phyloP scores from a whole-genome alignment of 176 grass and related monocot species.

The Musa troglodytarum region DNA sequence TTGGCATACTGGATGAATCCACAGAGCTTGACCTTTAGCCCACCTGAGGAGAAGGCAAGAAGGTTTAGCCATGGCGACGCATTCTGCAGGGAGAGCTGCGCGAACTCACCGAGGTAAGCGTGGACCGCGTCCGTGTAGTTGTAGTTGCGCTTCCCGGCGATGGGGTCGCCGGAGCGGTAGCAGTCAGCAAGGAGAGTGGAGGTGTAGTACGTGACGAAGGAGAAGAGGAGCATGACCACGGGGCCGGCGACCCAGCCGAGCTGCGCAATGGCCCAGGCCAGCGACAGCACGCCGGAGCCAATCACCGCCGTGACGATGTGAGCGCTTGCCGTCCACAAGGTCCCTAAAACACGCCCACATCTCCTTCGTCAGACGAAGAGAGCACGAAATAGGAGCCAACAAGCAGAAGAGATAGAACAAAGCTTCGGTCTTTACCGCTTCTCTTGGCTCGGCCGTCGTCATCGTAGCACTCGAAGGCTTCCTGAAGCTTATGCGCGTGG shows the following conservation, averaged over 20 bases:
- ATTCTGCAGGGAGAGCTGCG: neutral
- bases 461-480: neutral
- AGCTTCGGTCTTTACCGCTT: neutral
- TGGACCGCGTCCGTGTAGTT: slow-evolving; percentile 75
- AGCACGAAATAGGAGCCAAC: neutral
- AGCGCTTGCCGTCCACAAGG: slow-evolving; percentile 67
- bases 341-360: slow-evolving; percentile 29
- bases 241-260: slow-evolving; percentile 81
- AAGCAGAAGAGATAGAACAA: neutral
- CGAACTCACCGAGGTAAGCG: slow-evolving; percentile 61
- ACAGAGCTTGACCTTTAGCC: neutral
- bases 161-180: slow-evolving; percentile 63
- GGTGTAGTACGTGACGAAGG: slow-evolving; percentile 83
- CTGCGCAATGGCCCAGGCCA: slow-evolving; percentile 88
- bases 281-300: slow-evolving; percentile 92
- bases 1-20: slow-evolving; percentile 11
- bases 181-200: slow-evolving; percentile 69
- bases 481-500: too few species aligned
- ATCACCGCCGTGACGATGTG: slow-evolving; percentile 94
- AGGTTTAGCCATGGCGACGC: neutral
- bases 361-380: neutral
- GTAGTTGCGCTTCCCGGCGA: slow-evolving; percentile 58
- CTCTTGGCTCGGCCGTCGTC: neutral
- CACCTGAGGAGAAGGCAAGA: neutral
- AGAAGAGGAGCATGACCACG: slow-evolving; percentile 51